Conservation (phyloP, 768 basidiomycete genomes). For the Coprinopsis sp. region DNA sequence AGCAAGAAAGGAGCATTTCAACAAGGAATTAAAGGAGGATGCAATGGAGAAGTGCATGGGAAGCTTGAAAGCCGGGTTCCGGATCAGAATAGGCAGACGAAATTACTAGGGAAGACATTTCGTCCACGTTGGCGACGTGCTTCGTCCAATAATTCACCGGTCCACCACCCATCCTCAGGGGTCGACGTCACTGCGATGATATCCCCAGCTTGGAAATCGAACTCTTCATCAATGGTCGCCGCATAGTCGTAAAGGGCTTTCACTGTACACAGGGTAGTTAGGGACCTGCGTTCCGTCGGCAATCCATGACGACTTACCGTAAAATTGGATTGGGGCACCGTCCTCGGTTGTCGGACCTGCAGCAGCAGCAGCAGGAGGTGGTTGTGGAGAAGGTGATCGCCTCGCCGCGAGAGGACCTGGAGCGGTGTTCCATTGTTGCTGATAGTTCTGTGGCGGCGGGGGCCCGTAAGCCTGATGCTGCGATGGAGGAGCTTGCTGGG, state of each 20-base stretch:
- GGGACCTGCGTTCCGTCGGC: slow-evolving; percentile 6
- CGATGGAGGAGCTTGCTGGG: slow-evolving; percentile 15
- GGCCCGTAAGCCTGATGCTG: slow-evolving; percentile 25
- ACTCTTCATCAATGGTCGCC: slow-evolving; percentile 87
- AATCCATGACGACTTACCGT: slow-evolving; percentile 51
- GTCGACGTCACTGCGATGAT: slow-evolving; percentile 94
- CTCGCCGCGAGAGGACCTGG: slow-evolving; percentile 38
- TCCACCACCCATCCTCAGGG: slow-evolving; percentile 98
- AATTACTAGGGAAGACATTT: slow-evolving; percentile 86
- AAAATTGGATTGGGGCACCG: slow-evolving; percentile 80
- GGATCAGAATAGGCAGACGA: slow-evolving; percentile 71
- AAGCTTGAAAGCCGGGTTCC: not conserved
- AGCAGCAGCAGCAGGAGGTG: slow-evolving; percentile 18
- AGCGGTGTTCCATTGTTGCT: slow-evolving; percentile 18
- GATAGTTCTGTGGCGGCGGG: slow-evolving; percentile 22
- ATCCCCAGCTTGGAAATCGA: slow-evolving; percentile 93
- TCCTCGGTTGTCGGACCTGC: slow-evolving; percentile 77
- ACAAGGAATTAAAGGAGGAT: no score
- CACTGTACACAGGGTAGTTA: slow-evolving; percentile 40
- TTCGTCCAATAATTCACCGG: slow-evolving; percentile 80
- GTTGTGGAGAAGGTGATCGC: slow-evolving; percentile 39
- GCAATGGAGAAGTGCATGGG: not conserved
- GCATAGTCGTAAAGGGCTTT: slow-evolving; percentile 87
- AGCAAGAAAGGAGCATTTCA: no score
- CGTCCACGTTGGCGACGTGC: slow-evolving; percentile 62